Evolutionary conservation across 2,329 filamentous ascomycete species (phyloP).

Genomic region (Truncatella angustata): DNA sequence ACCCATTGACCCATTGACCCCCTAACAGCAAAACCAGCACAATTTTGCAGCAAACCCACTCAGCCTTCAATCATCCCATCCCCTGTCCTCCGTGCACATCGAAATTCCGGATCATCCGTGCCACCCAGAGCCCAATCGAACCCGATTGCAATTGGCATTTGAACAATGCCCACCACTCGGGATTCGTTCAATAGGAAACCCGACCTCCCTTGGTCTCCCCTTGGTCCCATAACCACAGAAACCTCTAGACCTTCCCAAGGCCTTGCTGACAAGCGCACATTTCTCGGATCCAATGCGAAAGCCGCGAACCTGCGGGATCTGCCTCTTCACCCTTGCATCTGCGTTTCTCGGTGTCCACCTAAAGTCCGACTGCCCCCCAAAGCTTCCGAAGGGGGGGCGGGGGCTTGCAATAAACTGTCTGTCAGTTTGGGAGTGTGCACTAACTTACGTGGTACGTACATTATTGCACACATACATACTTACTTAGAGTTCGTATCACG

Average conservation of each 20-base stretch:
- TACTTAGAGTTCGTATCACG: too few species aligned
- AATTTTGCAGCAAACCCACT: constrained; percentile 7
- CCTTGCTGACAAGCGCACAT: too few species aligned
- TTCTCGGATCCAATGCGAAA: neutral
- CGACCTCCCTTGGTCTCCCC: neutral
- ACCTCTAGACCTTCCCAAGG: too few species aligned
- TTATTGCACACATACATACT: too few species aligned
- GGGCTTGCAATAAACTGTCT: too few species aligned
- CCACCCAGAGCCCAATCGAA: neutral
- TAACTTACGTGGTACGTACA: too few species aligned
- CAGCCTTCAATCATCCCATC: neutral
- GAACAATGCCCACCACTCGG: neutral
- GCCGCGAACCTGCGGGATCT: neutral
- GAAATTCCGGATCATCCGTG: constrained; percentile 10
- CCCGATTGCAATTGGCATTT: neutral
- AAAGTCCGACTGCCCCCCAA: neutral
- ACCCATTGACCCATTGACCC: too few species aligned
- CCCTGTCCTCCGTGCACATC: constrained; percentile 5
- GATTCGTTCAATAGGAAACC: neutral
- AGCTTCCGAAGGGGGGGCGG: too few species aligned
- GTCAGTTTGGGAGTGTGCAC: too few species aligned
- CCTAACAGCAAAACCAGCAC: too few species aligned
- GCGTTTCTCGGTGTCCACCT: constrained; percentile 2
- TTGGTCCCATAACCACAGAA: too few species aligned
- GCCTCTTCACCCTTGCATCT: too few species aligned